Evolutionary conservation across 345 rosid species (phyloP), one percentile per base, ranked within the genome.

Genomic region (Linum usitatissimum): DNA sequence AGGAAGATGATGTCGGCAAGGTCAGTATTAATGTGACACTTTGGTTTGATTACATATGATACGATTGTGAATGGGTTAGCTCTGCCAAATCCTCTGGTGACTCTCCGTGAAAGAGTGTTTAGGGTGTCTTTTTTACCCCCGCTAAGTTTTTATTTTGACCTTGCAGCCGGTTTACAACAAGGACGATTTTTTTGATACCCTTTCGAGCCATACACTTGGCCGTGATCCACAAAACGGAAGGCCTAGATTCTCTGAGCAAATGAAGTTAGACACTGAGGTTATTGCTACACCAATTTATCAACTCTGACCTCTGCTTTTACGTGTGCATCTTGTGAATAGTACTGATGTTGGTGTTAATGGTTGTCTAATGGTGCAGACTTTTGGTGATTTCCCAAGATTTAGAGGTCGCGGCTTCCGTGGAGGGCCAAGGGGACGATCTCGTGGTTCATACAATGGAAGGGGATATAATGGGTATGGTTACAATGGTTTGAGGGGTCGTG

Each of bases 151-250:
- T 9, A 13, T 3, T 45, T 18, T 62, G 4, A 2, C 40, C 15
- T 12, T 18, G 23, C 70, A 80, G 81, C 70, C 75, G 36, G 70
- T 66, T 15, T 70, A 77, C 64, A 70, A 49, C 20, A 75, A 75
- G 77, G 84, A 77, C 40, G 76, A 75, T 70, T 73, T 80, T 62
- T 80, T 77, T 31, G 76, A 75, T 67, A 67, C 81, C 6, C 61
- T 77, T 23, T 76, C 80, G 14, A 60, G 73, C 23, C 39, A 42
- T 34, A 40, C 70, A 30, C 69, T 64, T 20, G 45, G 57, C 48
- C 59, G 40, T 5, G 60, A 66, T 31, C 45, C 71, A 38, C 64
- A 64, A 12, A 59, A 69, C 53, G 73, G 75, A 54, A 63, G 71
- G 63, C 18, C 0, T 42, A 59, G 64, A 58, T 61, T 59, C 23